Evolutionary conservation across 1,284 basidiomycete species (phyloP).

Genomic region (Pyrrhoderma lamaoense): DNA sequence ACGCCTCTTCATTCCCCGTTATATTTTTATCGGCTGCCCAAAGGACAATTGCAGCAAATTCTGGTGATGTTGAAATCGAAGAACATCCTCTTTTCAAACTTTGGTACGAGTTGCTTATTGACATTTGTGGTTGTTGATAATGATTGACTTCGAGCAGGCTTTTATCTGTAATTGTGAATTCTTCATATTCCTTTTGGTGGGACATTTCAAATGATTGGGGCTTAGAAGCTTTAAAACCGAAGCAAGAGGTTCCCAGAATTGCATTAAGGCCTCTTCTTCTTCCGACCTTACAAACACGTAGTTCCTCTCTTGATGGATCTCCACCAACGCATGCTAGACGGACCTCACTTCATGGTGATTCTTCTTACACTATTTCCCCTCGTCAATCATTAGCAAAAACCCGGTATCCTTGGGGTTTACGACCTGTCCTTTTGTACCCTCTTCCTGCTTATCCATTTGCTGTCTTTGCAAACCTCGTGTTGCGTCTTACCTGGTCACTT

Average conservation of each 20-base stretch:
- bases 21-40: constrained; percentile 91
- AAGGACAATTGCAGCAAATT: constrained; percentile 54
- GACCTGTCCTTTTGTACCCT: constrained; percentile 66
- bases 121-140: constrained; percentile 3
- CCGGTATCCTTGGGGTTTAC: constrained; percentile 62
- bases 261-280: constrained; percentile 34
- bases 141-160: constrained; percentile 48
- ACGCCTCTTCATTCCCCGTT: constrained; percentile 95
- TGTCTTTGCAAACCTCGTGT: constrained; percentile 78
- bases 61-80: constrained; percentile 47
- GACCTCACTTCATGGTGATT: background rate
- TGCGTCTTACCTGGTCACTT: constrained; percentile 93
- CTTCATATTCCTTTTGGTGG: constrained; percentile 98
- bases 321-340: constrained; percentile 2
- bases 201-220: constrained; percentile 99
- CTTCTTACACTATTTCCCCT: background rate
- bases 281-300: constrained; percentile 35
- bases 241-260: constrained; percentile 21
- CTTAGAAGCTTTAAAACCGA: constrained; percentile 60
- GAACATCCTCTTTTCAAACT: constrained; percentile 75
- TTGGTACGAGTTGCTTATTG: constrained; percentile 47
- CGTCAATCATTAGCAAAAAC: background rate
- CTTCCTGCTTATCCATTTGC: constrained; percentile 82
- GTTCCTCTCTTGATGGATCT: constrained; percentile 11
- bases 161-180: constrained; percentile 80